phyloP scores from a whole-genome alignment of 352 stramenopile genomes.

The Globisporangium radiosum region DNA sequence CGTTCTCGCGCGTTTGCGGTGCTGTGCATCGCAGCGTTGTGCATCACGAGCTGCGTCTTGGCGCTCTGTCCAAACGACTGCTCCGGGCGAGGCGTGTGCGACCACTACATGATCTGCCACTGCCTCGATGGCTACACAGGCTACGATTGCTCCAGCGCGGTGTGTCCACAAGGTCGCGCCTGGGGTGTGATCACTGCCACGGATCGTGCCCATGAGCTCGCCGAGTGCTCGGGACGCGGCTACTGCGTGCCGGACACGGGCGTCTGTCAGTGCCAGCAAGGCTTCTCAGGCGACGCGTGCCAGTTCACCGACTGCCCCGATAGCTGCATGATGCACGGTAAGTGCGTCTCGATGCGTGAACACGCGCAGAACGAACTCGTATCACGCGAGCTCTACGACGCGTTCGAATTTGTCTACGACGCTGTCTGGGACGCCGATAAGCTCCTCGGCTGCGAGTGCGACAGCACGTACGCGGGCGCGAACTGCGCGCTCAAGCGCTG shows the following conservation, averaged over 20 bases:
- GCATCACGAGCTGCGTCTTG: neutral
- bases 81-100: slow-evolving; percentile 49
- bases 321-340: slow-evolving; percentile 36
- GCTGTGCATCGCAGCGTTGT: neutral
- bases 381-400: slow-evolving; percentile 47
- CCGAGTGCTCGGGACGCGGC: slow-evolving; percentile 60
- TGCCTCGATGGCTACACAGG: slow-evolving; percentile 50
- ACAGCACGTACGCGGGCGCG: slow-evolving; percentile 43
- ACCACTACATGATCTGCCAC: slow-evolving; percentile 45
- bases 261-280: slow-evolving; percentile 73
- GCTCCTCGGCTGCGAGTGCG: slow-evolving; percentile 72
- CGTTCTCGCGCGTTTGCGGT: neutral
- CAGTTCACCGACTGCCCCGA: slow-evolving; percentile 49
- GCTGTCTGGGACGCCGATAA: slow-evolving; percentile 69
- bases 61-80: slow-evolving; percentile 53
- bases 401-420: slow-evolving; percentile 31
- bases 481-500: slow-evolving; percentile 62
- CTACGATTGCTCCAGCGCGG: slow-evolving; percentile 56
- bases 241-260: slow-evolving; percentile 62
- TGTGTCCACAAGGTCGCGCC: slow-evolving; percentile 37
- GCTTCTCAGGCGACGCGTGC: slow-evolving; percentile 71
- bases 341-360: slow-evolving; percentile 67
- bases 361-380: slow-evolving; percentile 43
- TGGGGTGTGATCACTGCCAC: slow-evolving; percentile 44
- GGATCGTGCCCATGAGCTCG: slow-evolving; percentile 37